These are phyloP conservation scores for Coffea humblotiana DNA, from an alignment of 305 asterid genomes.

Conservation along the genomic window DNA sequence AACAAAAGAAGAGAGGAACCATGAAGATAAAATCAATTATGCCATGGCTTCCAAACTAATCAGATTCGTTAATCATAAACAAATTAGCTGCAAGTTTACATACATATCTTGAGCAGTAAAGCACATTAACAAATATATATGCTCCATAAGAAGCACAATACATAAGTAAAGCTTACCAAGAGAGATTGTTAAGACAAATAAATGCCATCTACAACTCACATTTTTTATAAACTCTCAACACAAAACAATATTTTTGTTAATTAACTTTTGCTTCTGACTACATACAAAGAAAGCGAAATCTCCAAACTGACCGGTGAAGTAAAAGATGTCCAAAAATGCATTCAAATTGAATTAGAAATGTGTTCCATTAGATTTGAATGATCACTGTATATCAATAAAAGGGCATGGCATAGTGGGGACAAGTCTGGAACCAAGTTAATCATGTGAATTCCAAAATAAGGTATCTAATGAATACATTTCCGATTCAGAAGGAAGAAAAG, in stretches of 20 bases:
- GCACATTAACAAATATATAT: no score
- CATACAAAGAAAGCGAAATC: not conserved
- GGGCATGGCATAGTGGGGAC: no score
- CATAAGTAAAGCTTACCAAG: not conserved
- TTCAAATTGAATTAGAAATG: no score
- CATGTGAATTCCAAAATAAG: no score
- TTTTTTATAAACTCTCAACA: not conserved
- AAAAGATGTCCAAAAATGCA: no score
- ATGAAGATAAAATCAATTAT: not conserved
- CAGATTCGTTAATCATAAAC: not conserved
- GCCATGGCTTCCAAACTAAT: not conserved
- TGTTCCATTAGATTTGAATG: no score
- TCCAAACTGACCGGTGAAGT: no score
- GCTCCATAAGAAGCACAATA: not conserved
- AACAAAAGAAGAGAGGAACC: not conserved
- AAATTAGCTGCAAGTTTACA: not conserved
- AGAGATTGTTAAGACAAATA: not conserved
- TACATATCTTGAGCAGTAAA: no score
- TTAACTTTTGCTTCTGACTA: not conserved
- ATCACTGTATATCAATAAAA: no score
- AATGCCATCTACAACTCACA: not conserved
- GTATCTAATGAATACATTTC: no score
- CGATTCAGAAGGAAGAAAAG: not conserved
- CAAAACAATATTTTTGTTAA: not conserved
- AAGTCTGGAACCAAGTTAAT: no score